Base-by-base conservation (phyloP, 768 basidiomycete genomes). In the Pleurotus pulmonarius region DNA sequence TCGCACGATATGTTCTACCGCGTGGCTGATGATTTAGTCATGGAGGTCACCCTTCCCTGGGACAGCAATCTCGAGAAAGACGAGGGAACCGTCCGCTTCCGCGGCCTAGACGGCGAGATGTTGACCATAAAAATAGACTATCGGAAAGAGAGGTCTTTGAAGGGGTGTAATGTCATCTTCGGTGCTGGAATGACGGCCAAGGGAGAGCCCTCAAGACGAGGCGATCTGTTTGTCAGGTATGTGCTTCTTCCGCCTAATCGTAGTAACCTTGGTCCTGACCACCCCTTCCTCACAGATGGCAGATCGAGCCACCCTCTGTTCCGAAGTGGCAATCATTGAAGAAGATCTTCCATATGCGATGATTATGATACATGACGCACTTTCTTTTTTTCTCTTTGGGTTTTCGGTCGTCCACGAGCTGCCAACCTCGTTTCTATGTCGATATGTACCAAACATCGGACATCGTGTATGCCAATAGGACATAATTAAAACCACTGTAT, bases 11-110 rank as follows among this genome's bases (percentile, higher is more conserved):
- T 72, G 41, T 85, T 85, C 65, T 68, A 67, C 15, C 72, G 85
- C 46, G 70, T 74, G 22, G 49, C 29, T 44, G 75, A 82, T 44
- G 80, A 84, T 61, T 65, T 86, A 51, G 64, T 78, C 54, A 62
- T 81, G 61, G 73, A 79, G 25, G 74, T 83, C 24, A 75, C 77
- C 38, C 68, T 87, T 5, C 78, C 82, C 1, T 83, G 85, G 80
- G 68, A 73, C 15, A 81, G 83, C 49, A 68, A 71, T 48, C 68
- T 83, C 41, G 71, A 72, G 38, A 68, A 70, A 13, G 69, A 72
- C 56, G 74, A 75, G n/a, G 78, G 80, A 22, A 67, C 73, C 59
- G 72, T 82, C 15, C 74, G 70, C 62, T 70, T 86, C 58, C 67
- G 69, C 13, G 80, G 82, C 9, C 63, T 87, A 56, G 80, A 83